phyloP scores from a whole-genome alignment of 2,329 filamentous ascomycete species.

The Pseudogymnoascus destructans region DNA sequence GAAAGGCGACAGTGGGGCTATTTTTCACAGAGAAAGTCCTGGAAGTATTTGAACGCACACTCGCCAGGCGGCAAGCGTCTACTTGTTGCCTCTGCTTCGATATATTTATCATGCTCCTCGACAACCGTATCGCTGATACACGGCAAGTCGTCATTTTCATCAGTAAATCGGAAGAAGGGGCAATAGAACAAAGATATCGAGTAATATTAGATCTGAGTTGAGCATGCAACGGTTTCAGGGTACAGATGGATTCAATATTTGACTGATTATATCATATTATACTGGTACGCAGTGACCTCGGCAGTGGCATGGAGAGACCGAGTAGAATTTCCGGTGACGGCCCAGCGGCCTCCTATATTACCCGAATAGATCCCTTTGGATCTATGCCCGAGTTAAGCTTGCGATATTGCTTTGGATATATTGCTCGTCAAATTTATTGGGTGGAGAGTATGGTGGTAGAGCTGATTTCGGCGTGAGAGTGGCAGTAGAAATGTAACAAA shows the following conservation, averaged over 20 bases:
- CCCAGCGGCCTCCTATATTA: background rate
- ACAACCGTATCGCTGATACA: too few relatives aligned
- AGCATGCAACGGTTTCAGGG: background rate
- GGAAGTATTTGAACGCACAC: too few relatives aligned
- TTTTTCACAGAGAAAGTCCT: too few relatives aligned
- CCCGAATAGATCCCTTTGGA: background rate
- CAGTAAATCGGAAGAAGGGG: background rate
- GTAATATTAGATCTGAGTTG: background rate
- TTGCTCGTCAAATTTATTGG: background rate
- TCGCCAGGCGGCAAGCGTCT: too few relatives aligned
- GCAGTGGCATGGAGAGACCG: background rate
- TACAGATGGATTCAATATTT: background rate
- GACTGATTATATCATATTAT: background rate
- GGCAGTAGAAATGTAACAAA: too few relatives aligned
- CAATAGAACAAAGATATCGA: background rate
- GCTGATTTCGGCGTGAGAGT: background rate
- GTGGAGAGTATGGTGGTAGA: background rate
- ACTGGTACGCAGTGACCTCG: background rate
- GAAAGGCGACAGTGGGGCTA: too few relatives aligned
- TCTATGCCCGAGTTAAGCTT: background rate
- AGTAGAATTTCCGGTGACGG: background rate
- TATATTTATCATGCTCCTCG: too few relatives aligned
- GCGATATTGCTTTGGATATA: background rate
- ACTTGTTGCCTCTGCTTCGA: too few relatives aligned
- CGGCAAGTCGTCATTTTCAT: background rate